phyloP scores from a whole-genome alignment of 257 asterid species.

The Solanum rostratum region DNA sequence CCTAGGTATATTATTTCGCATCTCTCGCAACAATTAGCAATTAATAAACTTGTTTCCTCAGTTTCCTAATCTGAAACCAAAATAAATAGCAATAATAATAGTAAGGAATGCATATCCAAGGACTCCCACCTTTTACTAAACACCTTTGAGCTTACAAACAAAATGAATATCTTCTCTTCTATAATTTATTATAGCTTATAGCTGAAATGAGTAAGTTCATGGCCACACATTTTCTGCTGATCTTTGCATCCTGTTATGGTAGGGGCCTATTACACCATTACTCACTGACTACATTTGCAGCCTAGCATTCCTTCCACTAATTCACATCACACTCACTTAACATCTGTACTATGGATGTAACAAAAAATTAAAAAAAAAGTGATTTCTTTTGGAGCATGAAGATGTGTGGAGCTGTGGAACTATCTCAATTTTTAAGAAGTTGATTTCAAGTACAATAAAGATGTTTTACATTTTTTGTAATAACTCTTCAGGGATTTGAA shows the following conservation, averaged over 20 bases:
- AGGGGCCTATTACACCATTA: too few species aligned
- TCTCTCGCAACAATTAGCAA: not conserved
- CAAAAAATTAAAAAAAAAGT: not conserved
- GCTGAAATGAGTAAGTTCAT: not conserved
- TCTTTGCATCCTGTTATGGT: not conserved
- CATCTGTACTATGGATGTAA: too few species aligned
- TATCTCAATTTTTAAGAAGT: not conserved
- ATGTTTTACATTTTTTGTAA: not conserved
- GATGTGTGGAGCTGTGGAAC: constrained; percentile 15
- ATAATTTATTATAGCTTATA: not conserved
- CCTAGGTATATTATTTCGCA: not conserved
- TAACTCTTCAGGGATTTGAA: constrained; percentile 21
- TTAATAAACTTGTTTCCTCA: not conserved
- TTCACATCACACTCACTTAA: too few species aligned
- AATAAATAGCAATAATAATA: not conserved
- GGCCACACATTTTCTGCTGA: not conserved
- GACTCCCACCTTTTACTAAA: not conserved
- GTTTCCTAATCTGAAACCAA: not conserved
- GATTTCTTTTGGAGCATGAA: not conserved
- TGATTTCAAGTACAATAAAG: constrained; percentile 14
- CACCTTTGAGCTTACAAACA: not conserved
- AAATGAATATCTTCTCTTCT: not conserved
- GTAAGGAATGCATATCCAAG: not conserved
- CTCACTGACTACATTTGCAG: too few species aligned
- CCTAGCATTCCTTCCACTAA: too few species aligned